A percentile compares a stretch with the other conserved stretches of the same genome.
phyloP scores from a whole-genome alignment of 2,329 filamentous ascomycete genomes.

The Calonectria ilicicola region DNA sequence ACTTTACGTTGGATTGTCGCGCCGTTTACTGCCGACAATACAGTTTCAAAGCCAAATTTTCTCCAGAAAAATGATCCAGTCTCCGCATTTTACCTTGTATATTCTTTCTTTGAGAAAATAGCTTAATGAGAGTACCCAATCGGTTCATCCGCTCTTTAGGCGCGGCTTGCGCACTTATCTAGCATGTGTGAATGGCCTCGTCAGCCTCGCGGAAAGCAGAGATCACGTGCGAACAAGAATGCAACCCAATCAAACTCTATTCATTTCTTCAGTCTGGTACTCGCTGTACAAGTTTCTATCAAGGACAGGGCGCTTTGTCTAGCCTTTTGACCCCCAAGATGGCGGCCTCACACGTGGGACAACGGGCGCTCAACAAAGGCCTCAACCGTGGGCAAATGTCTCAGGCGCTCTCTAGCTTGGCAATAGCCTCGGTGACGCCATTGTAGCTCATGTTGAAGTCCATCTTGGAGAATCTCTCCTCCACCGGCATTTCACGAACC shows the following conservation, averaged over 20 bases:
- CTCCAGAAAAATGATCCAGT: not conserved
- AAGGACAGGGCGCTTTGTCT: not conserved
- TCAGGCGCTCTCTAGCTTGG: not conserved
- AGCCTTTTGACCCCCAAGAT: not conserved
- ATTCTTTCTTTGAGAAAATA: not conserved
- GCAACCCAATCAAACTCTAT: conserved; percentile 3
- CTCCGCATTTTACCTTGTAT: not conserved
- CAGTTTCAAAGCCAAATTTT: not conserved
- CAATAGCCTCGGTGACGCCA: conserved; percentile 3
- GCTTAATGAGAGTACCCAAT: not conserved
- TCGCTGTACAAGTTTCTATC: not conserved
- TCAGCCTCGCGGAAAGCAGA: not conserved
- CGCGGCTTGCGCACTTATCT: not conserved
- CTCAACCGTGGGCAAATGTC: not conserved
- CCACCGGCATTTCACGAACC: conserved; percentile 14
- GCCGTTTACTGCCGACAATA: not conserved
- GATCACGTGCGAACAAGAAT: conserved; percentile 12
- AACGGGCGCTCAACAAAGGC: not conserved
- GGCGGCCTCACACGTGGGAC: not conserved
- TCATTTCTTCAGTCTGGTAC: not conserved
- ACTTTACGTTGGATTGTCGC: not conserved
- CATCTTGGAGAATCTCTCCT: conserved; percentile 19
- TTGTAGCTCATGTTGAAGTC: conserved; percentile 22
- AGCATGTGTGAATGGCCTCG: not conserved
- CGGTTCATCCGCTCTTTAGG: not conserved